Conservation (phyloP, 208 protist genomes). For the Wallacemonas sp. region DNA sequence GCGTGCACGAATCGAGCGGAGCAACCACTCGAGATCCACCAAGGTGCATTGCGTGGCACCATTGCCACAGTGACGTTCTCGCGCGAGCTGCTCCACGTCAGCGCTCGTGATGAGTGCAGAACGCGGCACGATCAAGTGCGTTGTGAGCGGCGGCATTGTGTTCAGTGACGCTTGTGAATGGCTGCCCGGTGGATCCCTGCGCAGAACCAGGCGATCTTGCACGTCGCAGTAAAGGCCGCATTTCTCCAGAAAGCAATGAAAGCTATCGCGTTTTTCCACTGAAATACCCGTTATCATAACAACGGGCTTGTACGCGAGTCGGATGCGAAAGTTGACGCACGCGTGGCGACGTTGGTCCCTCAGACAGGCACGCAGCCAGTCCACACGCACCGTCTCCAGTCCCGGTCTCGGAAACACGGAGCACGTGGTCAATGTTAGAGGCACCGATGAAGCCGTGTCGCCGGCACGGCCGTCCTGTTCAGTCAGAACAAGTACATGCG, state of each 20-base stretch:
- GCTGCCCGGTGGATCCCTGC: background rate
- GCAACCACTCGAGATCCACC: constrained; percentile 53
- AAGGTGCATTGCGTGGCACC: constrained; percentile 31
- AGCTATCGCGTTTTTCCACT: constrained; percentile 19
- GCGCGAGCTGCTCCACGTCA: background rate
- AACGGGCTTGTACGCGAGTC: constrained; percentile 29
- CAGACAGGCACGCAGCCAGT: constrained; percentile 46
- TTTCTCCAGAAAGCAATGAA: constrained; percentile 21
- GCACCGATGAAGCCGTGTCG: background rate
- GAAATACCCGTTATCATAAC: constrained; percentile 51
- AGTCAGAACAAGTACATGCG: constrained; percentile 45
- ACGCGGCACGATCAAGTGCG: constrained; percentile 42
- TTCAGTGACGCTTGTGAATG: too few species aligned
- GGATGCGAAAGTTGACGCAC: constrained; percentile 34
- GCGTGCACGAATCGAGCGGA: constrained; percentile 30
- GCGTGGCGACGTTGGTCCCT: constrained; percentile 28
- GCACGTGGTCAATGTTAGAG: constrained; percentile 2
- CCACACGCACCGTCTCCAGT: constrained; percentile 52
- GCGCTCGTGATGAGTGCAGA: constrained; percentile 9
- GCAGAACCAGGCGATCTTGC: constrained; percentile 42
- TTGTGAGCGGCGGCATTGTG: constrained; percentile 27
- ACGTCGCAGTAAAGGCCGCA: constrained; percentile 28
- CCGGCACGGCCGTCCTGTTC: constrained; percentile 3
- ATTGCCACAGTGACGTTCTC: constrained; percentile 8
- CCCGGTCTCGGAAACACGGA: constrained; percentile 46